Conservation (phyloP, 106 monocot genomes). For the Platanthera guangdongensis region DNA sequence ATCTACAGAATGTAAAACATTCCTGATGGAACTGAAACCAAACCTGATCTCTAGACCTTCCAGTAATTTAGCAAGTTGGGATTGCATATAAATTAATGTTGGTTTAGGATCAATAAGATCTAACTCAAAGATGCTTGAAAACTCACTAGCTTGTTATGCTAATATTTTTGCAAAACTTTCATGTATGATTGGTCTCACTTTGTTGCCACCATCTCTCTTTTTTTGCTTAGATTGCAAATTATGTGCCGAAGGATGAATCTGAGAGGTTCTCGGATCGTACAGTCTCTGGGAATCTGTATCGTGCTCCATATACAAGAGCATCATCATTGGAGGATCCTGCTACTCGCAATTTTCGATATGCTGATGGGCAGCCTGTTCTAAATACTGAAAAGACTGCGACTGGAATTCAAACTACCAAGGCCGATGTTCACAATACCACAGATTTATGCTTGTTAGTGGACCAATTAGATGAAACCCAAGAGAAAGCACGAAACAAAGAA, state of each 20-base stretch:
- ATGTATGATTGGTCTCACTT: not conserved
- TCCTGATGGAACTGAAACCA: too few relatives aligned
- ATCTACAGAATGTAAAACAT: too few relatives aligned
- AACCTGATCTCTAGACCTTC: too few relatives aligned
- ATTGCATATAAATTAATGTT: constrained; percentile 1
- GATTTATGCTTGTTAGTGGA: constrained; percentile 11
- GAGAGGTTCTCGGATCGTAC: constrained; percentile 13
- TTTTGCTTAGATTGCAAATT: constrained; percentile 28
- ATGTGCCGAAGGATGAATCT: constrained; percentile 16
- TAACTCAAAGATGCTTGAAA: not conserved
- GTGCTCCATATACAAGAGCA: constrained; percentile 55
- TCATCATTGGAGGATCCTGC: constrained; percentile 43
- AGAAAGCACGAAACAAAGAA: constrained; percentile 53
- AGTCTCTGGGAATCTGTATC: constrained; percentile 30
- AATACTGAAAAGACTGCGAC: constrained; percentile 16
- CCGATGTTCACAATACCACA: constrained; percentile 9
- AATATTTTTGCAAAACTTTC: not conserved
- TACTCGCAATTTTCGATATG: constrained; percentile 9
- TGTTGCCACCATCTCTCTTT: not conserved
- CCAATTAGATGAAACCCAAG: constrained; percentile 27
- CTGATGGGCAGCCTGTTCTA: constrained; percentile 6
- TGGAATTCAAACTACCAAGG: constrained; percentile 18
- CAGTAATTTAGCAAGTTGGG: not conserved
- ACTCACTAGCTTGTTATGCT: not conserved
- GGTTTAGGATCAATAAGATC: not conserved